Evolutionary conservation across 1,284 basidiomycete species (phyloP), one percentile per base, ranked within the genome.

Genomic region (Pseudozyma sp.): DNA sequence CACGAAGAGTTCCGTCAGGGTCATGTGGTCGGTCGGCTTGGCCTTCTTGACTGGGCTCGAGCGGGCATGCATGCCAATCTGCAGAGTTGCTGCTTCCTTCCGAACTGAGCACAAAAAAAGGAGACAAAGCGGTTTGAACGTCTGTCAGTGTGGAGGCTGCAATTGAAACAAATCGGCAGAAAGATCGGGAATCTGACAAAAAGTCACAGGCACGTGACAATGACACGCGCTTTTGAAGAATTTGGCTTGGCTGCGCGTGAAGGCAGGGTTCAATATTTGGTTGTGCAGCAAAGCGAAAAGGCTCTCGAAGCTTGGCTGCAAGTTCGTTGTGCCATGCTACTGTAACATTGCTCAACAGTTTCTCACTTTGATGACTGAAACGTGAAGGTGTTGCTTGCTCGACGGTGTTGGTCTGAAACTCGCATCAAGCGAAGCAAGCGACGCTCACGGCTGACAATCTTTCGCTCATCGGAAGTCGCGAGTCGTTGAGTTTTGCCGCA

Each of bases 191-290:
- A 16, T 12, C 19, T 34, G 38, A 40, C 25, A 31, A 19, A 35
- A 38, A 44, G 1, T 1, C 4, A 4, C 8, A 7, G n/a, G 55
- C 65, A 68, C 65, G 65, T 68, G 65, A 68, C 55, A 16, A 6
- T 12, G 12, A 40, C 59, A 61, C 65, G 65, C 59, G 59, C 56
- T 7, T 31, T 31, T 31, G 25, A 43, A n/a, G 21, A 19, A n/a
- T 14, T 34, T 49, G 42, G 18, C 14, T 31, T 36, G 34, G 48
- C 16, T 52, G 64, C 64, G 63, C 63, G 63, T 58, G 36, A 48
- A 16, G 35, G 31, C 16, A 42, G 34, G 49, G 48, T 43, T 59
- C 42, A 47, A 38, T 45, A 40, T 31, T 45, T 38, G 52, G 49
- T 66, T 59, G 52, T 36, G 44, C 36, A 31, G 25, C 25, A 31